These are phyloP conservation scores for Tagetes erecta DNA, from an alignment of 129 eudicot species.

Conservation along the genomic window DNA sequence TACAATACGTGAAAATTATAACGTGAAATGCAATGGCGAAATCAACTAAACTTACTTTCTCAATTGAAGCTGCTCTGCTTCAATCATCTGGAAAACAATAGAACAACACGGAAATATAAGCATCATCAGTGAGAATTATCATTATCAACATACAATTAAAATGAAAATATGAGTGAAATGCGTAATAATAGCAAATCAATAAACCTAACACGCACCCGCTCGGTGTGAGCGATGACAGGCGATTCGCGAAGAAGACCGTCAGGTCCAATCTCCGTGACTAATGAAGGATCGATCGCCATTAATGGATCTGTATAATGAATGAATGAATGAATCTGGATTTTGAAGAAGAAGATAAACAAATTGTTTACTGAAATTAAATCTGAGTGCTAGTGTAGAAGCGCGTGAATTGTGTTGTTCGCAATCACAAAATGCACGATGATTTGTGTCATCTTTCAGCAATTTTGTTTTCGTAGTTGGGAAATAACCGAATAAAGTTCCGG, in stretches of 20 bases:
- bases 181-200: neutral
- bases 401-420: neutral
- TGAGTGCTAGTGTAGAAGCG: neutral
- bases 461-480: neutral
- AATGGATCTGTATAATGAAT: neutral
- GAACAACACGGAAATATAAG: neutral
- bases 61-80: slow-evolving; percentile 86
- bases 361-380: slow-evolving; percentile 25
- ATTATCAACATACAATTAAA: neutral
- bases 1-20: neutral
- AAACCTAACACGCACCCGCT: slow-evolving; percentile 48
- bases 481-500: too few relatives aligned
- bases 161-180: neutral
- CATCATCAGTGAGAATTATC: neutral
- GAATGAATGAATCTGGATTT: slow-evolving; percentile 2
- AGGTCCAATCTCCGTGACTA: slow-evolving; percentile 77
- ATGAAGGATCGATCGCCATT: slow-evolving; percentile 48
- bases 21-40: slow-evolving; percentile 21
- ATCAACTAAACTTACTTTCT: slow-evolving; percentile 59
- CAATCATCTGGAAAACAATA: slow-evolving; percentile 61
- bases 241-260: slow-evolving; percentile 83
- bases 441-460: neutral
- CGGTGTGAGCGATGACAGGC: slow-evolving; percentile 91
- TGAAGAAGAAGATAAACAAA: slow-evolving; percentile 7
- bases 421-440: slow-evolving; percentile 11